Evolutionary conservation across 208 protist genomes (phyloP), one percentile per base, ranked within the genome.

Genomic region (Trichomonas tenax): DNA sequence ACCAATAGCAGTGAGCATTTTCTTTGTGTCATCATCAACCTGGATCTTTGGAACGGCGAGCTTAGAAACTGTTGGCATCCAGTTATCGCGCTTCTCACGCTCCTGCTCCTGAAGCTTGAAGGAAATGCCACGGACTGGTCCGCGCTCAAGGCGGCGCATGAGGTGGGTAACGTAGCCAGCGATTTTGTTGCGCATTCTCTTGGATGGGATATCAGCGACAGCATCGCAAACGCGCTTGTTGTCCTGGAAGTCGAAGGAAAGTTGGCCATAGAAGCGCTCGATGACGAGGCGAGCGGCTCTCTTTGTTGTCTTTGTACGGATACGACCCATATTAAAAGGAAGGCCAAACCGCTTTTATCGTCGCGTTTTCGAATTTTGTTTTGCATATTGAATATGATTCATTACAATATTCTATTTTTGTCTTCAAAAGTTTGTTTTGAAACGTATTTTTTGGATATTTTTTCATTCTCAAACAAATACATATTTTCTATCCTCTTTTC

Each of bases 41-140:
- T 10, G 31, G 81, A 97, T 97, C 31, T 10, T 72, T 40, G 82
- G 49, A 0, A 40, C 63, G 44, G 97, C 90, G 0, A 99, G 96
- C 84, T 97, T 97, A 72, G 98, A 99, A 82, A 98, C 98, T 95
- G 99, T 98, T 96, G 99, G 99, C 90, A 99, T 98, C 98, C 98
- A 99, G 98, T 99, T 99, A 98, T 99, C 99, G 97, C 99, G 98
- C 97, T 99, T 98, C 98, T 99, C 99, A 97, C 99, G 99, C 98
- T 99, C 99, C 98, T 99, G 99, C 98, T 99, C 99, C 98, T 99
- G 99, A 17, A 99, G 98, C 98, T 99, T 99, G 97, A 99, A 99
- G 95, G 99, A 99, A 97, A 99, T 99, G 97, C 99, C 99, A 96
- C 98, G 98, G 72, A 99, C 99, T 95, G 99, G 99, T 95, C 99